Evolutionary conservation across 768 basidiomycete genomes (phyloP).

Genomic region (Tricholoma sp.): DNA sequence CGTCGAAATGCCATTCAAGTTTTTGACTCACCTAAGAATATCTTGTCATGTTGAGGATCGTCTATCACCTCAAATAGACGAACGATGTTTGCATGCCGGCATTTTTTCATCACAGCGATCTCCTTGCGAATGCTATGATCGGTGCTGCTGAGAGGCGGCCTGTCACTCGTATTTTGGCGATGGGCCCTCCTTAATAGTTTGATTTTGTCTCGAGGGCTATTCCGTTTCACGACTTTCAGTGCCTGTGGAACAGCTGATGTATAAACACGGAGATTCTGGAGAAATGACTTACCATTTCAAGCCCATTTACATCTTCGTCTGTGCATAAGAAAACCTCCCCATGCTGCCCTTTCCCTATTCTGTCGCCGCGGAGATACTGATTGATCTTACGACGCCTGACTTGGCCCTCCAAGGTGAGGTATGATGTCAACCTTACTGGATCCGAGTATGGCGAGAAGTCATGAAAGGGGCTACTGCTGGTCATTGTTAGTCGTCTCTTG

Average conservation of each 20-base stretch:
- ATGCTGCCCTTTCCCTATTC: slow-evolving; percentile 41
- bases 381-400: slow-evolving; percentile 43
- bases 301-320: slow-evolving; percentile 21
- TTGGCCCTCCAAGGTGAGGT: slow-evolving; percentile 28
- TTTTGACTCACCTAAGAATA: slow-evolving; percentile 69
- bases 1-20: not conserved
- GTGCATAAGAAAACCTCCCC: slow-evolving; percentile 71
- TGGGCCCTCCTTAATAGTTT: slow-evolving; percentile 43
- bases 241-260: slow-evolving; percentile 37
- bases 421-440: slow-evolving; percentile 37
- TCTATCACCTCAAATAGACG: slow-evolving; percentile 86
- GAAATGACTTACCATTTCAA: slow-evolving; percentile 41
- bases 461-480: not conserved
- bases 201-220: slow-evolving; percentile 60
- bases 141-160: slow-evolving; percentile 45
- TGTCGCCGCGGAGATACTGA: slow-evolving; percentile 56
- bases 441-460: not conserved
- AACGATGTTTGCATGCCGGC: slow-evolving; percentile 73
- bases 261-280: slow-evolving; percentile 1
- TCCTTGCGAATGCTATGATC: slow-evolving; percentile 79
- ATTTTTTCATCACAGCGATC: slow-evolving; percentile 90
- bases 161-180: slow-evolving; percentile 24
- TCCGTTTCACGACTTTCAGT: slow-evolving; percentile 63
- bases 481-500: not conserved
- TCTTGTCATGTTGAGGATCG: slow-evolving; percentile 72